Base-by-base conservation (phyloP, 768 basidiomycete species). In the Leccinum subtestaceum region DNA sequence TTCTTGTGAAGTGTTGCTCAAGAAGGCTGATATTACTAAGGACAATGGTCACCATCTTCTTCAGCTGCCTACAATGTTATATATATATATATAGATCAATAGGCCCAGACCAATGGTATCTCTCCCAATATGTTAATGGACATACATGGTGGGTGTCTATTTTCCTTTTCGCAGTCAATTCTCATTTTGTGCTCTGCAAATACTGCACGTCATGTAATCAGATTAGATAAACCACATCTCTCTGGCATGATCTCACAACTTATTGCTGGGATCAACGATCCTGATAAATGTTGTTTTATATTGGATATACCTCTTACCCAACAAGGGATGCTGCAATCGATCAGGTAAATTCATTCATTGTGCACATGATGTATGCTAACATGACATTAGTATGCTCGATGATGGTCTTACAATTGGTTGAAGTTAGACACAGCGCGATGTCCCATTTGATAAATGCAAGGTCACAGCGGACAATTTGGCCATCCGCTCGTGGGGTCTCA, bases 381-480 rank as follows among this genome's bases (percentile, higher is more conserved):
- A 10, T 17, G 38, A 36, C 10, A 19, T 10, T 27, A 61, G 60
- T 12, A 23, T 54, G 5, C 48, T 62, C 5, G 45, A 62, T 23
- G 48, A 62, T 3, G 54, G 61, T 11, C 38, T 62, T 1, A 29
- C 46, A 2, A n/a, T 55, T 1, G 54, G 61, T 7, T 60, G 53
- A 49, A 62, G 50, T 31, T 38, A 58, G 12, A 58, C 27, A 1
- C 45, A 57, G 5, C 34, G 15, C 3, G 36, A 53, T n/a, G 5
- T 38, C 1, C 47, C 54, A 11, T 13, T 60, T 9, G 15, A 10
- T 0, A 52, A 53, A 5, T 3, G 23, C 1, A 51, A 52, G n/a
- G 31, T 64, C 1, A 6, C 9, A 1, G 34, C 48, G 0, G 59
- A 64, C 23, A 57, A 53, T 21, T 34, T 45, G 1, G 13, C 45